Conservation (phyloP, 768 basidiomycete genomes). For the Trametes punicea region DNA sequence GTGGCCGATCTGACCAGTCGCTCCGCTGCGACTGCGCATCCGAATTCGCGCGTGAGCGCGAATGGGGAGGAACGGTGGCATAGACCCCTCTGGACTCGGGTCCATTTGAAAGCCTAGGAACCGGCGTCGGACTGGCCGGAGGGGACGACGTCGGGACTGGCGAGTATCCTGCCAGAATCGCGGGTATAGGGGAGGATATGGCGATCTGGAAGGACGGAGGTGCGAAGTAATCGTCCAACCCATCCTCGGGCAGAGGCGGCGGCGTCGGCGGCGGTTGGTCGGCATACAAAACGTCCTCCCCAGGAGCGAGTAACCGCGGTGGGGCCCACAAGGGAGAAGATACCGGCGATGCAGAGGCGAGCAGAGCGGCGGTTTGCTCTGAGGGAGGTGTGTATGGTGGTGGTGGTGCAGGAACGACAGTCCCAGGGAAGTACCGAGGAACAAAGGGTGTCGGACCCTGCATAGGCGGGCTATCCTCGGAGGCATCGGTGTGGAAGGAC, state of each 20-base stretch:
- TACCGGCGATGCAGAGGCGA: constrained; percentile 18
- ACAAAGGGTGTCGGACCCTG: constrained; percentile 47
- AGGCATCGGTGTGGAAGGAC: constrained; percentile 30
- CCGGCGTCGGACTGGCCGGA: constrained; percentile 15
- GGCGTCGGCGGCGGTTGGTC: constrained; percentile 22
- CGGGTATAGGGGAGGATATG: constrained; percentile 27
- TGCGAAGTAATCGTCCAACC: constrained; percentile 19
- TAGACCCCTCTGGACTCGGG: constrained; percentile 15
- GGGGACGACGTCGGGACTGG: constrained; percentile 10
- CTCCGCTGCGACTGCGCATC: constrained; percentile 14
- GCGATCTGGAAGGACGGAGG: constrained; percentile 28
- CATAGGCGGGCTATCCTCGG: constrained; percentile 34
- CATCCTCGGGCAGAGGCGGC: constrained; percentile 17
- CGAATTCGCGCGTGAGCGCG: constrained; percentile 13
- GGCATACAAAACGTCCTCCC: constrained; percentile 22
- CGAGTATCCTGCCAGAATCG: constrained; percentile 24
- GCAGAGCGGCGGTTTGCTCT: constrained; percentile 17
- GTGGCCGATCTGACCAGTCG: constrained; percentile 18
- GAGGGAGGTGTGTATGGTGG: constrained; percentile 37
- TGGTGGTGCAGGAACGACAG: constrained; percentile 39
- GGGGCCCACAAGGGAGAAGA: constrained; percentile 18
- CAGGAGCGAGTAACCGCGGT: constrained; percentile 15
- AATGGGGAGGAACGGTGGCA: constrained; percentile 5
- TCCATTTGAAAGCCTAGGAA: constrained; percentile 12
- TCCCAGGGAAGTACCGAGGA: constrained; percentile 57